Percentiles rank a stretch among this genome's conserved stretches.
Conservation (phyloP, 2,329 filamentous ascomycete genomes). For the Nectriaceae sp. region DNA sequence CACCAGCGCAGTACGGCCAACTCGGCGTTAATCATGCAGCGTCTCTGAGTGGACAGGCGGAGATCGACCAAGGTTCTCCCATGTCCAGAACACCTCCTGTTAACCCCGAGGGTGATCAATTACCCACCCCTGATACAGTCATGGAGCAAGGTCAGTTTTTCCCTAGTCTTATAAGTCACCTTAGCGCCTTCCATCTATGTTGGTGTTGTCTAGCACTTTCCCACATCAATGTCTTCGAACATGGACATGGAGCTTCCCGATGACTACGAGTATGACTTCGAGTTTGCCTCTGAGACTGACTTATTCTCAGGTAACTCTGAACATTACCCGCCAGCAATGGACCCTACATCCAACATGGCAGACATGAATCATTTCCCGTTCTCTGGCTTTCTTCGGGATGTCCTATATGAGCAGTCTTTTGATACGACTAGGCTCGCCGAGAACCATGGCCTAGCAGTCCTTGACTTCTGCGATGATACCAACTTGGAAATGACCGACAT, state of each 20-base stretch:
- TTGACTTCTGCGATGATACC: constrained; percentile 52
- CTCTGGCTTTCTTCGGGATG: constrained; percentile 52
- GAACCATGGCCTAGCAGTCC: constrained; percentile 43
- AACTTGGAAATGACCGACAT: constrained; percentile 54
- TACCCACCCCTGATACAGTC: constrained; percentile 22
- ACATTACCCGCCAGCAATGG: constrained; percentile 15
- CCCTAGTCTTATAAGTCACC: background rate
- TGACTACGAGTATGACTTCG: background rate
- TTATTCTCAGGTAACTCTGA: constrained; percentile 7
- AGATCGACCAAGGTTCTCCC: constrained; percentile 12
- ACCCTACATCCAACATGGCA: constrained; percentile 17
- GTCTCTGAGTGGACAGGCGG: background rate
- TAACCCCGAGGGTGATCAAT: constrained; percentile 17
- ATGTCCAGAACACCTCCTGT: constrained; percentile 14
- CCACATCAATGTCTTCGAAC: background rate
- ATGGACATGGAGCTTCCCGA: no score
- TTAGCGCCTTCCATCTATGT: background rate
- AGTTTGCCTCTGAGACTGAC: constrained; percentile 2
- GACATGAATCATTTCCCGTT: constrained; percentile 44
- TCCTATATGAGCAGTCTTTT: constrained; percentile 50
- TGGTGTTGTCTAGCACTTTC: background rate
- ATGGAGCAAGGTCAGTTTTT: constrained; percentile 15
- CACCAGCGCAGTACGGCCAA: constrained; percentile 13
- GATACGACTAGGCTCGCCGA: constrained; percentile 39
- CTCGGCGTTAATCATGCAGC: background rate